phyloP scores from a whole-genome alignment of 2,329 filamentous ascomycete genomes.

The Fusarium sp. region DNA sequence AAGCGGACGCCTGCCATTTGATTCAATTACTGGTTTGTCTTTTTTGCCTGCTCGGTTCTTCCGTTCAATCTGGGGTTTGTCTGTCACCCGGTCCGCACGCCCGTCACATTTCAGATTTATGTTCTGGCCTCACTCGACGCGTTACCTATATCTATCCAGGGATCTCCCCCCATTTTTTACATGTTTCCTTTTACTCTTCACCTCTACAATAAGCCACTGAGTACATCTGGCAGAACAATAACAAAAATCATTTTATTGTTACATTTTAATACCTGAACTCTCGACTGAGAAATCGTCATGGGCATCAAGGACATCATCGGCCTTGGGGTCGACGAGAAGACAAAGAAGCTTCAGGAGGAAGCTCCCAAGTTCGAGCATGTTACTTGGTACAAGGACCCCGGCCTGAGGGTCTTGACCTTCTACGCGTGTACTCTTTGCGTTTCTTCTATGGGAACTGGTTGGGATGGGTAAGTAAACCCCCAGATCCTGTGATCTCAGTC shows the following conservation, averaged over 20 bases:
- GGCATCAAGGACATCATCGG: slow-evolving; percentile 25
- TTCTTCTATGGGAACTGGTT: slow-evolving; percentile 29
- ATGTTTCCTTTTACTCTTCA: neutral
- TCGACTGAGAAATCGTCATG: slow-evolving; percentile 1
- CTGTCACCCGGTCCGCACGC: slow-evolving; percentile 18
- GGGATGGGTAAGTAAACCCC: slow-evolving; percentile 52
- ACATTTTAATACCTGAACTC: neutral
- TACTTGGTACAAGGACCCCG: slow-evolving; percentile 64
- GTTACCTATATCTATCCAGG: slow-evolving; percentile 17
- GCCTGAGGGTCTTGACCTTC: slow-evolving; percentile 64
- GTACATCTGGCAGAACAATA: neutral
- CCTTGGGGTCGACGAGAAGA: slow-evolving; percentile 21
- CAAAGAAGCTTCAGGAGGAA: slow-evolving; percentile 47
- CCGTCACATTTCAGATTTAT: neutral
- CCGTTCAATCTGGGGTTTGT: slow-evolving; percentile 16
- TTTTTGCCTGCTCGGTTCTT: slow-evolving; percentile 22
- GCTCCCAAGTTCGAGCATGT: slow-evolving; percentile 63
- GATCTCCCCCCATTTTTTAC: neutral
- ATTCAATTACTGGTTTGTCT: neutral
- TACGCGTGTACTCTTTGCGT: slow-evolving; percentile 15
- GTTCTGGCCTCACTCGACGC: slow-evolving; percentile 1
- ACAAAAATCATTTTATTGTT: neutral
- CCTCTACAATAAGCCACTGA: neutral
- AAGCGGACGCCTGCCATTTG: slow-evolving; percentile 5
- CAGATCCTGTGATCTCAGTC: slow-evolving; percentile 57